Percentiles rank a stretch among this genome's conserved stretches.
phyloP scores from a whole-genome alignment of 805 yeast species.

The baker's yeast (Saccharomyces cerevisiae) region DNA sequence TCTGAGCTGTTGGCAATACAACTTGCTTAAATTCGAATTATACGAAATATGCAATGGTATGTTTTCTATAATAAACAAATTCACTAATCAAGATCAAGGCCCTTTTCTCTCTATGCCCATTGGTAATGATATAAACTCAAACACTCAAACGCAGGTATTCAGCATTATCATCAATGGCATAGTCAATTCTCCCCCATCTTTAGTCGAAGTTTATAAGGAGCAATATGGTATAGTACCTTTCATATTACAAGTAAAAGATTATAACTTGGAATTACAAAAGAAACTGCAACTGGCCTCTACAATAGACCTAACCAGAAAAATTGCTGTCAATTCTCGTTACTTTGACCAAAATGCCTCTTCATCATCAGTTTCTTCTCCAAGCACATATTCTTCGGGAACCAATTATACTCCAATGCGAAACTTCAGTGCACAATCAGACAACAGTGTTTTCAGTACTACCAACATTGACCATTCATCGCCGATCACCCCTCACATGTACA shows the following conservation, averaged over 20 bases:
- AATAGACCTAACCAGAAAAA: conserved; percentile 21
- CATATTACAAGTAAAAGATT: conserved; percentile 14
- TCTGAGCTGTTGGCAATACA: conserved; percentile 39
- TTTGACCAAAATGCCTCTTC: conserved; percentile 14
- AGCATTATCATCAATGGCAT: conserved; percentile 18
- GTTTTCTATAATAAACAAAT: conserved; percentile 20
- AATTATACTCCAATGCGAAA: conserved; percentile 29
- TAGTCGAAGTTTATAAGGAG: conserved; percentile 18
- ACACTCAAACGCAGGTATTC: conserved; percentile 14
- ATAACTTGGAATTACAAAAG: conserved; percentile 15
- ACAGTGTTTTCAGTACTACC: conserved; percentile 23
- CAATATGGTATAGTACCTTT: conserved; percentile 17
- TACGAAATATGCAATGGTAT: conserved; percentile 22
- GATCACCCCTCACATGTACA: conserved; percentile 28
- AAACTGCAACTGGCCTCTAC: conserved; percentile 22
- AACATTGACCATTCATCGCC: conserved; percentile 22
- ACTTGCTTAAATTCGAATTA: conserved; percentile 28
- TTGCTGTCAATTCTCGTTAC: conserved; percentile 10
- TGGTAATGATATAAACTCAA: conserved; percentile 3
- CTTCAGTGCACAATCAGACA: conserved; percentile 27
- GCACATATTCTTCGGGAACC: conserved; percentile 13
- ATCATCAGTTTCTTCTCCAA: conserved; percentile 21
- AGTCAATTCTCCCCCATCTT: conserved; percentile 15
- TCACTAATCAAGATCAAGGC: conserved; percentile 22
- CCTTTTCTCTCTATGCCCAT: conserved; percentile 21